Percentiles rank a stretch among this genome's conserved stretches.
These are phyloP conservation scores for Podaxis sp. DNA, from an alignment of 768 basidiomycete genomes.

Conservation along the genomic window DNA sequence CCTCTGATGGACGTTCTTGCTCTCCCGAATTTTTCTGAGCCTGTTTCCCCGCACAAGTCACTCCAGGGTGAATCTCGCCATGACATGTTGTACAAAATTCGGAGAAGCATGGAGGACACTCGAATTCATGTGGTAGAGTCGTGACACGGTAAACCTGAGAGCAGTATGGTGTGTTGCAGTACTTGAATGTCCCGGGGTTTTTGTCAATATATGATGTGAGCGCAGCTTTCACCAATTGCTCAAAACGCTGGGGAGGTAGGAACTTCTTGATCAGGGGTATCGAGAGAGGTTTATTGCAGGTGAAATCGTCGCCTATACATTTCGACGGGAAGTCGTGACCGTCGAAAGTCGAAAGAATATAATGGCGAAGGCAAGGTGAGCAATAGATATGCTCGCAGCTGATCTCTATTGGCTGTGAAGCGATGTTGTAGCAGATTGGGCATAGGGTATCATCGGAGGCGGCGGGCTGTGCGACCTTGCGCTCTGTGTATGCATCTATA, in stretches of 20 bases:
- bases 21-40: slow-evolving; percentile 33
- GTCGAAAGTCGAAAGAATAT: slow-evolving; percentile 40
- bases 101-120: slow-evolving; percentile 53
- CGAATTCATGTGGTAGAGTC: slow-evolving; percentile 25
- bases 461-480: neutral
- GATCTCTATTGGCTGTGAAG: slow-evolving; percentile 37
- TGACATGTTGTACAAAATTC: slow-evolving; percentile 48
- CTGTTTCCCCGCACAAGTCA: slow-evolving; percentile 43
- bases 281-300: slow-evolving; percentile 53
- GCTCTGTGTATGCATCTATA: slow-evolving; percentile 26
- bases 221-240: slow-evolving; percentile 48
- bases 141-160: slow-evolving; percentile 55
- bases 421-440: slow-evolving; percentile 52
- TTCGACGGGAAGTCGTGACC: slow-evolving; percentile 52
- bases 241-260: slow-evolving; percentile 47
- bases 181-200: slow-evolving; percentile 54
- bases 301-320: slow-evolving; percentile 61
- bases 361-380: slow-evolving; percentile 45
- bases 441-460: slow-evolving; percentile 28
- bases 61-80: slow-evolving; percentile 47
- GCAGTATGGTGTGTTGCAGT: slow-evolving; percentile 76
- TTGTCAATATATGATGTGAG: slow-evolving; percentile 54
- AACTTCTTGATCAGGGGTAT: slow-evolving; percentile 50
- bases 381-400: slow-evolving; percentile 52
- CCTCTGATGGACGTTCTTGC: slow-evolving; percentile 40